Percentiles rank a stretch among this genome's conserved stretches.
phyloP scores from a whole-genome alignment of 305 asterid genomes.

The Fraxinus baroniana region DNA sequence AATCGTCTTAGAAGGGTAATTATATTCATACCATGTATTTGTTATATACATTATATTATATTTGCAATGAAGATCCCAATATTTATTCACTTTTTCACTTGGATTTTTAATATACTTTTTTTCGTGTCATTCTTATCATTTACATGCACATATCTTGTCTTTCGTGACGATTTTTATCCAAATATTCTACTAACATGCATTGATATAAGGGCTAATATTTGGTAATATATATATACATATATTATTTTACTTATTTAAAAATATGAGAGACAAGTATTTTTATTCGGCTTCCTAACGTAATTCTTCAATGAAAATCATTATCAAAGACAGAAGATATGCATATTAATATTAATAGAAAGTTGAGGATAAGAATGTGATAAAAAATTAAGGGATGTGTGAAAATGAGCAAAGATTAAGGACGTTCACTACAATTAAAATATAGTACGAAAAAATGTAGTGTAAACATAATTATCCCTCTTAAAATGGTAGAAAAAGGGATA shows the following conservation, averaged over 20 bases:
- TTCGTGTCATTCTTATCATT: background rate
- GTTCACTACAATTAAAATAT: background rate
- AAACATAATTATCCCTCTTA: background rate
- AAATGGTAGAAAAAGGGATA: background rate
- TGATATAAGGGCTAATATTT: background rate
- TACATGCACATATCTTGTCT: background rate
- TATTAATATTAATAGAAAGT: no score
- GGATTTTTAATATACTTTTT: no score
- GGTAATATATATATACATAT: no score
- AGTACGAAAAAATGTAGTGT: no score
- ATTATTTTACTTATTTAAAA: background rate
- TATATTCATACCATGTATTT: background rate
- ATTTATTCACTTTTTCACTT: background rate
- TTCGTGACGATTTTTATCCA: no score
- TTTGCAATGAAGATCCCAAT: background rate
- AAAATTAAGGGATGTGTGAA: background rate
- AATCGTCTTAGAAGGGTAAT: background rate
- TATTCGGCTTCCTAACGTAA: background rate
- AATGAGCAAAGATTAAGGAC: background rate
- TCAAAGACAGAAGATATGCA: background rate
- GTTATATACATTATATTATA: no score
- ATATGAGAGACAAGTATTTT: no score
- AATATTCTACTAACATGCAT: background rate
- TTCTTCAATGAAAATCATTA: background rate
- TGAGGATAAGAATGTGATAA: background rate